Conservation (phyloP, 2,329 filamentous ascomycete genomes). For the Knufia petricola region DNA sequence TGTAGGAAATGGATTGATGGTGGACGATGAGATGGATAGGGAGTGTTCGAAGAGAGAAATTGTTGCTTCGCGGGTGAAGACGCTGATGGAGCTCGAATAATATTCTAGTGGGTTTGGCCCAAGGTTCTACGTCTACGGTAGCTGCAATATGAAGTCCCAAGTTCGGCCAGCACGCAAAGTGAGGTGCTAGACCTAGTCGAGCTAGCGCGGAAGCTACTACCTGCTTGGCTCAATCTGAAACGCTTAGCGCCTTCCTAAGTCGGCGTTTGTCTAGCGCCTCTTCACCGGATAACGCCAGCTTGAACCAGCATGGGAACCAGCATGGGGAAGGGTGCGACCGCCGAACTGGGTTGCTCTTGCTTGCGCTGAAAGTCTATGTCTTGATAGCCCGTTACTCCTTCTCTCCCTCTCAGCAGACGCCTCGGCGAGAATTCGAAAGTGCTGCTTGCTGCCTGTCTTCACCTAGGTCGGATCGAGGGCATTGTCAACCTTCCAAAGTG, state of each 20-base stretch:
- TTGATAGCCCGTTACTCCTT: not conserved
- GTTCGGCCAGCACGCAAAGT: too few species aligned
- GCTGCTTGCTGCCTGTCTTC: not conserved
- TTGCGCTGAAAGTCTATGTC: not conserved
- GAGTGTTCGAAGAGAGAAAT: not conserved
- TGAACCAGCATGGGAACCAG: too few species aligned
- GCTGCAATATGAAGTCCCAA: too few species aligned
- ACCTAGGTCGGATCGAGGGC: not conserved
- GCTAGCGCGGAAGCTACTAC: too few species aligned
- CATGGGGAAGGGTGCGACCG: not conserved
- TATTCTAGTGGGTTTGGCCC: not conserved
- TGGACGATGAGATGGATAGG: too few species aligned
- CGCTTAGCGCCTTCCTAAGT: not conserved
- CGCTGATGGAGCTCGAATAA: not conserved
- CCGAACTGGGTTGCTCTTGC: not conserved
- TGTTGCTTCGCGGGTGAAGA: not conserved
- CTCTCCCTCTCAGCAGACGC: not conserved
- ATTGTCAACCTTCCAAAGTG: constrained; percentile 3
- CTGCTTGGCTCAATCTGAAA: constrained; percentile 7
- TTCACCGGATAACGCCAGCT: not conserved
- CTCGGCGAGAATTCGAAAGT: not conserved
- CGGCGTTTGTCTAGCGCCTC: not conserved
- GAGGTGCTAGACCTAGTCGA: too few species aligned
- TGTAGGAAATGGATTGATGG: not conserved
- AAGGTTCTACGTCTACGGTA: not conserved